Percentiles rank a stretch among this genome's conserved stretches.
phyloP scores from a whole-genome alignment of 2,329 filamentous ascomycete species.

The Esteya vermicola region DNA sequence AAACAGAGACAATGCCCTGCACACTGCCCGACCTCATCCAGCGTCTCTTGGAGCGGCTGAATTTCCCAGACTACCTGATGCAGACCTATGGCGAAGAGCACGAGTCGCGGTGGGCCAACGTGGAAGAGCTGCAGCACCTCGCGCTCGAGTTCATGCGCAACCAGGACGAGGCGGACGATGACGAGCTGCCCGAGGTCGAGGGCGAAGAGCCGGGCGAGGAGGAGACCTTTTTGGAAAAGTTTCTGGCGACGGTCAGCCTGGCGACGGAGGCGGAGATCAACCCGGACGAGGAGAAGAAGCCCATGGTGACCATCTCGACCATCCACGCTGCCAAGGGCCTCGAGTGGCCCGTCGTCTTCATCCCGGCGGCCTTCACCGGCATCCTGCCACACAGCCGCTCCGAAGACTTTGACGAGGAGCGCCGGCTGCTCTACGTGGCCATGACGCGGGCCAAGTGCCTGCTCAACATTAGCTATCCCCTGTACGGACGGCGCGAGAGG shows the following conservation, averaged over 20 bases:
- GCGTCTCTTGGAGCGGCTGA: conserved; percentile 46
- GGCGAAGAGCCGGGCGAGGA: conserved; percentile 56
- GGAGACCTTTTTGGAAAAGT: conserved; percentile 51
- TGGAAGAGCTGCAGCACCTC: conserved; percentile 74
- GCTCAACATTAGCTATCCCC: conserved; percentile 71
- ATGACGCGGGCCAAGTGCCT: conserved; percentile 88
- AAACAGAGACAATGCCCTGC: neutral
- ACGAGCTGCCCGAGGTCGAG: conserved; percentile 52
- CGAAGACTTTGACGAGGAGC: conserved; percentile 77
- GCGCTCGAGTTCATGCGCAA: conserved; percentile 53
- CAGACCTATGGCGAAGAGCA: conserved; percentile 58
- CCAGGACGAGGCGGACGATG: conserved; percentile 27
- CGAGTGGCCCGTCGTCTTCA: conserved; percentile 92
- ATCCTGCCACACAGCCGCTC: conserved; percentile 80
- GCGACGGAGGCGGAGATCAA: conserved; percentile 62
- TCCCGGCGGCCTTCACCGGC: conserved; percentile 78
- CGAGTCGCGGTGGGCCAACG: conserved; percentile 72
- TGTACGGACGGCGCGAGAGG: conserved; percentile 38
- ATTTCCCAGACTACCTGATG: conserved; percentile 61
- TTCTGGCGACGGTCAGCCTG: conserved; percentile 83
- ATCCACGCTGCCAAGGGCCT: conserved; percentile 94
- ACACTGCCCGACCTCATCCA: conserved; percentile 35
- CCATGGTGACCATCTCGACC: conserved; percentile 78
- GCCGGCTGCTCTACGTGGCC: conserved; percentile 80
- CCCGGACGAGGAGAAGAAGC: conserved; percentile 37